phyloP scores from a whole-genome alignment of 495 filamentous ascomycete species.

The Evernia prunastri region DNA sequence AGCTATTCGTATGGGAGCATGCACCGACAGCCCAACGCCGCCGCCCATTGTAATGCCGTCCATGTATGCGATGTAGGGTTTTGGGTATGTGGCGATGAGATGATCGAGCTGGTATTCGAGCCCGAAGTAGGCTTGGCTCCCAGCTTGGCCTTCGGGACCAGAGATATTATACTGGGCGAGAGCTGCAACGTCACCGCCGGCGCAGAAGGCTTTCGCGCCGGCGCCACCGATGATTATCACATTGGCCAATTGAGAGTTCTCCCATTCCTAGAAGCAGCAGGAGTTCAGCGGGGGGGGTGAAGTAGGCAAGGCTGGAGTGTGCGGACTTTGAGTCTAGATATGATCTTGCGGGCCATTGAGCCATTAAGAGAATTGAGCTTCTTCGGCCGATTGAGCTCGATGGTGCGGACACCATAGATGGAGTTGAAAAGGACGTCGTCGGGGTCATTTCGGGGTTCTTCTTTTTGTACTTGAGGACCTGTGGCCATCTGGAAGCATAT shows the following conservation, averaged over 20 bases:
- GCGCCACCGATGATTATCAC: constrained; percentile 87
- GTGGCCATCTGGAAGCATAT: constrained; percentile 50
- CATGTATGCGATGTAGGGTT: constrained; percentile 93
- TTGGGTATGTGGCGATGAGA: constrained; percentile 85
- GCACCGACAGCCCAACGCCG: constrained; percentile 86
- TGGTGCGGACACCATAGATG: constrained; percentile 79
- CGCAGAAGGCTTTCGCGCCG: constrained; percentile 79
- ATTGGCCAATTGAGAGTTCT: constrained; percentile 88
- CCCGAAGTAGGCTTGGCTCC: constrained; percentile 75
- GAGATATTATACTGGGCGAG: constrained; percentile 66
- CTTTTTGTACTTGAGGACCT: constrained; percentile 40
- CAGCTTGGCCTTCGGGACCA: constrained; percentile 54
- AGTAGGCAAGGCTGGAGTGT: constrained; percentile 19
- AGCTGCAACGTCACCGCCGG: constrained; percentile 79
- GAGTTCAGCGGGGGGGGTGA: neutral
- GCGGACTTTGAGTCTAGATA: constrained; percentile 64
- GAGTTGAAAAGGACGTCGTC: constrained; percentile 89
- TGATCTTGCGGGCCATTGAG: constrained; percentile 90
- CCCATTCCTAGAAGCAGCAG: constrained; percentile 55
- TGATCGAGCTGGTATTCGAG: constrained; percentile 94
- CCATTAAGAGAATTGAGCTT: constrained; percentile 87
- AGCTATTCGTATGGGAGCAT: constrained; percentile 92
- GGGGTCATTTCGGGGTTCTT: constrained; percentile 61
- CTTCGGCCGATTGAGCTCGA: constrained; percentile 87
- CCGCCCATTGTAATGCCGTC: constrained; percentile 98